A percentile compares a stretch with the other conserved stretches of the same genome.
These are phyloP conservation scores for Stenogyne calaminthoides DNA, from an alignment of 305 asterid species.

Conservation along the genomic window DNA sequence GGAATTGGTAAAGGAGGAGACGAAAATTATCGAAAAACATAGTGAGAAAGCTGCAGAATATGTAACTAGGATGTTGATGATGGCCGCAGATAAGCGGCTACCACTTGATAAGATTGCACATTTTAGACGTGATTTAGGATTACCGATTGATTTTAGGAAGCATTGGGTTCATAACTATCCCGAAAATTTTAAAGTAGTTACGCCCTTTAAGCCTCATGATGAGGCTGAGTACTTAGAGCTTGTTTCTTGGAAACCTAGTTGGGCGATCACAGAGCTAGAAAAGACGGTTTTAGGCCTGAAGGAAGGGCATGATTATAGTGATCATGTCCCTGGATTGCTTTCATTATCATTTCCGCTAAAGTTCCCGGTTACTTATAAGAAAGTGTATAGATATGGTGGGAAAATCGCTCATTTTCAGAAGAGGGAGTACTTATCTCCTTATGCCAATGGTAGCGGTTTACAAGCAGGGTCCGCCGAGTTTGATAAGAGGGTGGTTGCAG, in stretches of 20 bases:
- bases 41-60: conserved; percentile 63
- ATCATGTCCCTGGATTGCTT: conserved; percentile 70
- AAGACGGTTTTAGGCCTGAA: conserved; percentile 43
- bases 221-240: conserved; percentile 80
- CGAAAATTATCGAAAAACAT: conserved; percentile 53
- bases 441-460: conserved; percentile 69
- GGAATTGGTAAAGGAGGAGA: conserved; percentile 63
- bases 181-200: conserved; percentile 63
- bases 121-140: conserved; percentile 81
- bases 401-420: conserved; percentile 78
- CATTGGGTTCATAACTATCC: conserved; percentile 78
- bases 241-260: conserved; percentile 67
- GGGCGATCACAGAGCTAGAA: conserved; percentile 82
- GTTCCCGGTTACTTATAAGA: conserved; percentile 67
- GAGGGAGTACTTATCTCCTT: conserved; percentile 84
- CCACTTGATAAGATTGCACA: conserved; percentile 73
- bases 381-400: conserved; percentile 56
- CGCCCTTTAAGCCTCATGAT: conserved; percentile 66
- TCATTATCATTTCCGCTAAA: conserved; percentile 71
- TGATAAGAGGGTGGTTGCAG: conserved; percentile 90
- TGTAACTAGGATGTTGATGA: conserved; percentile 88
- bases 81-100: conserved; percentile 73
- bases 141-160: conserved; percentile 78
- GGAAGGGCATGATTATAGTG: conserved; percentile 34
- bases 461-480: conserved; percentile 74